Evolutionary conservation across 495 filamentous ascomycete genomes (phyloP), one percentile per base, ranked within the genome.

Genomic region (Aspergillus ellipticus): DNA sequence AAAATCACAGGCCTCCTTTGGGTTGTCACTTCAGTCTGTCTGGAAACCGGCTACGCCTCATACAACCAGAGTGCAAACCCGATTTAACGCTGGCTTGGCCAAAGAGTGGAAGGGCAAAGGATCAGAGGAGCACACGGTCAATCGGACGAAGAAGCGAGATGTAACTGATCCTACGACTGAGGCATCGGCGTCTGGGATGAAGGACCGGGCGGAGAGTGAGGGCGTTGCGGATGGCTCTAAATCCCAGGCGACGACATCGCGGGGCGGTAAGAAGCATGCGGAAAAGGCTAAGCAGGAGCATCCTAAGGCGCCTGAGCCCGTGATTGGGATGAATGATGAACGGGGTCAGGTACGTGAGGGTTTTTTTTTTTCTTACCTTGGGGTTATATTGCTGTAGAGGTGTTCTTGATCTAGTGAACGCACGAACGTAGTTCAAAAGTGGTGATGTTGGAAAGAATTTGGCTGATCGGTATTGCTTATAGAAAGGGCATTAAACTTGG

Each of bases 301-400:
- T 64, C 86, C 85, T 0, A 79, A 85, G 53, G 84, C 85, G 10
- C 86, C 86, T 9, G 79, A 79, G 58, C 79, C 82, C 1, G 73
- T 86, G 2, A 82, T 88, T 67, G 86, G 86, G 19, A 87, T 87
- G 83, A 85, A 87, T 64, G 86, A 88, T 73, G 85, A 89, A 65
- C 77, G 82, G 49, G 81, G 78, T 6, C 66, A 74, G 60, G 82
- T 82, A 6, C 17, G 41, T 39, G 15, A n/a, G n/a, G n/a, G n/a
- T n/a, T 15, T 15, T 2, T 39, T n/a, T 13, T 15, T 39, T 39
- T n/a, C 5, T 15, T 39, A 13, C 5, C n/a, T n/a, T n/a, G n/a
- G 5, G 13, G n/a, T 15, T 39, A 39, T n/a, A n/a, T 31, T 10
- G 10, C 4, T 10, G 5, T 13, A 13, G n/a, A 13, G 11, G 11